These are phyloP conservation scores for Aristolochia californica DNA, from an alignment of 164 flowering plant genomes.

Conservation along the genomic window DNA sequence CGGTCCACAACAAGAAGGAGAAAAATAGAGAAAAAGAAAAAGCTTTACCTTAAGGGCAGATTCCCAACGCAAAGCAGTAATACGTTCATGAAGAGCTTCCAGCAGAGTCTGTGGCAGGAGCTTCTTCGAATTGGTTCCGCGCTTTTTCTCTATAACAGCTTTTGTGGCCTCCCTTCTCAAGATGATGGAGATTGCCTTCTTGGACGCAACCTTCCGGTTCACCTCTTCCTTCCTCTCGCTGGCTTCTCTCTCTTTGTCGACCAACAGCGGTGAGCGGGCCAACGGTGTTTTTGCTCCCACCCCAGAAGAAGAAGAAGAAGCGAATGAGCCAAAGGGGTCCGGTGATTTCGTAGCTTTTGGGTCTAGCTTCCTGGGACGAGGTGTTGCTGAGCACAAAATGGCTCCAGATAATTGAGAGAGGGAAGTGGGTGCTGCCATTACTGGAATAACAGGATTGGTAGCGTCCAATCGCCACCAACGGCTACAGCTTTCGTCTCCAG, in stretches of 20 bases:
- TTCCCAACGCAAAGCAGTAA: slow-evolving; percentile 85
- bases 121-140: slow-evolving; percentile 55
- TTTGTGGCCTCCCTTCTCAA: slow-evolving; percentile 80
- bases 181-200: slow-evolving; percentile 79
- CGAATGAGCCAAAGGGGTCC: neutral
- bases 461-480: too few relatives aligned
- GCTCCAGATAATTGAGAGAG: neutral
- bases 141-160: slow-evolving; percentile 78
- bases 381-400: neutral
- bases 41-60: slow-evolving; percentile 80
- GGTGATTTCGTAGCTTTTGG: neutral
- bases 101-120: slow-evolving; percentile 76
- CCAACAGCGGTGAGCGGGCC: neutral
- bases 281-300: neutral
- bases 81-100: slow-evolving; percentile 86
- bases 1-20: neutral
- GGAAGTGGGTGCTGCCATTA: neutral
- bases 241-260: slow-evolving; percentile 2
- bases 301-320: neutral
- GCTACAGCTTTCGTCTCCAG: too few relatives aligned
- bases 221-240: slow-evolving; percentile 63
- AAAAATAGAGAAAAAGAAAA: neutral
- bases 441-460: neutral
- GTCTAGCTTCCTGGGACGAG: neutral
- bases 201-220: slow-evolving; percentile 70